Base-by-base conservation (phyloP, 2,329 filamentous ascomycete species). In the Aspergillus puulaauensis region DNA sequence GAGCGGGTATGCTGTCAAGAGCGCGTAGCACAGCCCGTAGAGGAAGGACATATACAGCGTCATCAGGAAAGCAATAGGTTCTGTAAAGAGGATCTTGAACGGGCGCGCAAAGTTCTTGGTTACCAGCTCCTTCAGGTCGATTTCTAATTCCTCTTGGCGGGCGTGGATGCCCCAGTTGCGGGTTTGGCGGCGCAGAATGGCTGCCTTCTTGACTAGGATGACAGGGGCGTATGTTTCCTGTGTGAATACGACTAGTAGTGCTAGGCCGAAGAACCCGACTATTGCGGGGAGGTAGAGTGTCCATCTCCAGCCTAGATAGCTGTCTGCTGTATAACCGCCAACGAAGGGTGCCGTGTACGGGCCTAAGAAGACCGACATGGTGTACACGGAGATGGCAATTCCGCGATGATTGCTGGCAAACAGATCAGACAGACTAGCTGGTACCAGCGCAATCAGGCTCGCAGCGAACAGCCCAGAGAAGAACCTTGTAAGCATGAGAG, bases 161-260 rank as follows among this genome's bases (percentile, higher is more conserved):
- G 64, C 63, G 19, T 65, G 64, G 15, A 66, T 64, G 1, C 61
- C 64, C 63, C 63, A 66, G 55, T 65, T 65, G 23, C 57, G 53
- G 6, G 63, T 65, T 31, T 66, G 63, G 12, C 61, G 60, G 11
- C 63, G 63, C 27, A 66, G 51, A 23, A 63, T 61, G 11, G 56
- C 52, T 2, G 64, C 64, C 17, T 65, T 65, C 21, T 65, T 52
- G 2, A 60, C 56, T 2, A 65, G 54, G 3, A 66, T 56, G 2
- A 60, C 35, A 3, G 82, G 82, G 0, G 80, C 76, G 60, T 84
- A 84, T 0, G 80, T 81, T 65, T 84, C 82, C 51, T 81, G 70
- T 14, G 82, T 72, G 66, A 83, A 81, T 23, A 69, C 6, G 1
- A 57, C 33, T 5, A 67, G 57, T 14, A 67, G 64, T 0, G 60